A percentile compares a stretch with the other conserved stretches of the same genome.
phyloP scores from a whole-genome alignment of 352 stramenopile genomes.

The Globisporangium spiculum region DNA sequence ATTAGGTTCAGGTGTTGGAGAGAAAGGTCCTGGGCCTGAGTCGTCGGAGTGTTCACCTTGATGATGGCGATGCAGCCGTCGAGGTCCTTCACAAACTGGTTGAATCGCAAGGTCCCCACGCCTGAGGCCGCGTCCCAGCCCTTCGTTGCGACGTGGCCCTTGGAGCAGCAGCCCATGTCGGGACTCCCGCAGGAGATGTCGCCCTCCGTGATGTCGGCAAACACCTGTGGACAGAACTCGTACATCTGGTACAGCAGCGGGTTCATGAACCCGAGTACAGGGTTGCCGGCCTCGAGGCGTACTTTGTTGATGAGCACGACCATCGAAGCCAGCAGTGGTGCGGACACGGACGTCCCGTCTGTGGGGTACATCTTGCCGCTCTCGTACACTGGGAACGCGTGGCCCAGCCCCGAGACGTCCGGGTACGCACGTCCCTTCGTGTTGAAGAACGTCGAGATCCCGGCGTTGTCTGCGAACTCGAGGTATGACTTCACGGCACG shows the following conservation, averaged over 20 bases:
- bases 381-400: constrained; percentile 59
- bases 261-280: constrained; percentile 66
- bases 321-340: constrained; percentile 64
- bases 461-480: constrained; percentile 19
- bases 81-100: constrained; percentile 35
- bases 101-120: constrained; percentile 54
- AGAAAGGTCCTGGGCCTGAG: neutral
- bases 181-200: constrained; percentile 51
- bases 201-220: constrained; percentile 61
- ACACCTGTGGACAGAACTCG: constrained; percentile 61
- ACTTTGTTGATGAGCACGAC: constrained; percentile 54
- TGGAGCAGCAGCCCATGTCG: constrained; percentile 45
- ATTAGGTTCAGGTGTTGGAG: constrained; percentile 9
- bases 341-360: constrained; percentile 73
- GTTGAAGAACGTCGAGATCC: constrained; percentile 37
- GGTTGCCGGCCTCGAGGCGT: constrained; percentile 30
- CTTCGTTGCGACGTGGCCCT: constrained; percentile 39
- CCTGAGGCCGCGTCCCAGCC: constrained; percentile 74
- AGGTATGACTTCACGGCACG: constrained; percentile 40
- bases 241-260: constrained; percentile 67
- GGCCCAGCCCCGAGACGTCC: constrained; percentile 61
- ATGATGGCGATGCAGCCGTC: constrained; percentile 34
- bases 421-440: constrained; percentile 49
- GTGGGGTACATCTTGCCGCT: constrained; percentile 51
- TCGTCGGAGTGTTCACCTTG: neutral